phyloP scores from a whole-genome alignment of 2,329 filamentous ascomycete genomes.

The Fusarium sp. region DNA sequence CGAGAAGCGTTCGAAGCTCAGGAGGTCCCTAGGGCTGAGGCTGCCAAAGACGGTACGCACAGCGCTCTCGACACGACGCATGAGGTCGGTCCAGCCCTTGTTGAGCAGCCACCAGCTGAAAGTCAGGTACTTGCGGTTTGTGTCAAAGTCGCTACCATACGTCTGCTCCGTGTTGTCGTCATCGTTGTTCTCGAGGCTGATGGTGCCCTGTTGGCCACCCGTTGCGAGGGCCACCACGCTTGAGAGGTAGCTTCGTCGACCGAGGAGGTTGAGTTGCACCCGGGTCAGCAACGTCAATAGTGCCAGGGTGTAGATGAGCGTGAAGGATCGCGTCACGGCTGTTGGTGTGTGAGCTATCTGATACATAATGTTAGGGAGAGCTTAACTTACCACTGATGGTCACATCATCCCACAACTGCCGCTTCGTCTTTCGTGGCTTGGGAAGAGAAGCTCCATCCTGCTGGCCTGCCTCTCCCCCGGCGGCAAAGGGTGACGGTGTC shows the following conservation, averaged over 20 bases:
- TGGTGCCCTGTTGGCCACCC: slow-evolving; percentile 74
- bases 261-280: slow-evolving; percentile 95
- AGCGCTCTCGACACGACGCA: slow-evolving; percentile 80
- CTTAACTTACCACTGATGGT: slow-evolving; percentile 83
- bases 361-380: background rate
- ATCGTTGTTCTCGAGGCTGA: slow-evolving; percentile 91
- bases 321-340: slow-evolving; percentile 92
- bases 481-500: slow-evolving; percentile 60
- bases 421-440: slow-evolving; percentile 77
- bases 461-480: slow-evolving; percentile 46
- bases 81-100: slow-evolving; percentile 83
- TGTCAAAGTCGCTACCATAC: slow-evolving; percentile 94
- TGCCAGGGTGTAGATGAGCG: slow-evolving; percentile 87
- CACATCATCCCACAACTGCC: slow-evolving; percentile 95
- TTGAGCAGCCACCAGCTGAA: slow-evolving; percentile 99
- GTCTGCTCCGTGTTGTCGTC: slow-evolving; percentile 83
- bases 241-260: slow-evolving; percentile 92
- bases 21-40: slow-evolving; percentile 85
- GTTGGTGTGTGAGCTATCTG: slow-evolving; percentile 24
- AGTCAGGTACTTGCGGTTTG: slow-evolving; percentile 91
- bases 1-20: slow-evolving; percentile 80
- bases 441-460: slow-evolving; percentile 51
- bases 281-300: slow-evolving; percentile 91
- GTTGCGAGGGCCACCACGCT: slow-evolving; percentile 92
- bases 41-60: slow-evolving; percentile 90